Base-by-base conservation (phyloP, 2,329 filamentous ascomycete species). In the Clonostachys byssicola region DNA sequence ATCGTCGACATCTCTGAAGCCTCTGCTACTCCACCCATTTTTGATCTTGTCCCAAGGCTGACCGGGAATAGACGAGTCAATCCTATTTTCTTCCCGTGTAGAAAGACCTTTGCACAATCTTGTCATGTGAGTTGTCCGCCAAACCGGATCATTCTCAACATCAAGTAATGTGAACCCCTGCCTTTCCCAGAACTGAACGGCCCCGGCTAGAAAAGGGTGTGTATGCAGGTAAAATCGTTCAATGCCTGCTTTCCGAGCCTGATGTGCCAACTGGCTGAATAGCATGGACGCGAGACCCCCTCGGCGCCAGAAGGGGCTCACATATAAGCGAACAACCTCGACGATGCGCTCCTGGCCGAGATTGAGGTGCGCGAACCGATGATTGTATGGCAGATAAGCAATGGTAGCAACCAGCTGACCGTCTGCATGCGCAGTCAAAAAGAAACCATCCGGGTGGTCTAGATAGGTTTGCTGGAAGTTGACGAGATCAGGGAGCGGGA, bases 61-160 rank as follows among this genome's bases (percentile, higher is more conserved):
- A 30, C 9, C 23, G 8, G 9, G 4, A 30, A 30, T 30, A 30
- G 23, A 30, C 23, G 23, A 30, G 8, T 4, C 23, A 30, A 10
- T 30, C 23, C 23, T 10, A 30, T 10, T 10, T 10, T 8, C 8
- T 10, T 30, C 23, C 9, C 3, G 9, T 30, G 23, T 30, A 4
- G 23, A 30, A 30, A 3, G 9, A 3, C 3, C 4, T 30, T 30
- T 30, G 23, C 23, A 30, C 9, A 30, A 30, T 10, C 9, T 18
- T 3, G 39, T 50, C 59, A 62, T 61, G 30, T 62, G 60, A 14
- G 54, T 62, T 2, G 60, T 62, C n/a, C 48, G 52, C 59, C 58
- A 62, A 1, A 59, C 39, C 2, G 52, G 50, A 13, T 62, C 59
- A 2, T 61, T 47, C 2, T 62, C 59, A 2, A 56, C 47, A 0